Evolutionary conservation across 2,329 filamentous ascomycete genomes (phyloP), one percentile per base, ranked within the genome.

Genomic region (Hypoxylon sp.): DNA sequence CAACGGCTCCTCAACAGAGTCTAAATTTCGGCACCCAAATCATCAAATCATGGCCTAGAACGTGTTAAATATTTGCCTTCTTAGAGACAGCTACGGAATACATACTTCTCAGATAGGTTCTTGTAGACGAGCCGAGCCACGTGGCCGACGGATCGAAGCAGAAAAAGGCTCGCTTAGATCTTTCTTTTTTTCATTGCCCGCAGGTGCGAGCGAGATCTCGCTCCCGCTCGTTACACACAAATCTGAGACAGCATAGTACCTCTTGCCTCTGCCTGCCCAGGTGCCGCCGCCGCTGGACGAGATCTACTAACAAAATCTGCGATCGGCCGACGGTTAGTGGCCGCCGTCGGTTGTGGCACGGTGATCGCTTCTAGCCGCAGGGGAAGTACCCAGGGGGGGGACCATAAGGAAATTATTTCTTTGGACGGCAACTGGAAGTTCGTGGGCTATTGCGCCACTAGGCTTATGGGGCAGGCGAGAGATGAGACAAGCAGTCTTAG

Each of bases 321-420:
- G 65, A 67, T 67, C 65, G 65, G 51, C 65, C 65, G 65, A 62
- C 13, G 51, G 61, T 49, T 58, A 53, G 64, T 39, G 56, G 39
- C 59, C 64, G 60, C n/a, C n/a, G n/a, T 54, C 52, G 28, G 20
- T 34, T 64, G 64, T 67, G 39, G 41, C 64, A 67, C 59, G 19
- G 52, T 37, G 48, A 53, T 32, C 48, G 56, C 52, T 62, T 65
- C 58, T 48, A 62, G 57, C 58, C 54, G 22, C 30, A 57, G 19
- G 26, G 59, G 53, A 46, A n/a, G n/a, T n/a, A n/a, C n/a, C n/a
- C n/a, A n/a, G 13, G 32, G 32, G 32, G 32, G 4, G n/a, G 11
- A n/a, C n/a, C n/a, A n/a, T n/a, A n/a, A n/a, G n/a, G n/a, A n/a
- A n/a, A n/a, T n/a, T n/a, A n/a, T n/a, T n/a, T n/a, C n/a, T n/a